Conservation (phyloP, 2,329 filamentous ascomycete species). For the Monosporascus sp. region DNA sequence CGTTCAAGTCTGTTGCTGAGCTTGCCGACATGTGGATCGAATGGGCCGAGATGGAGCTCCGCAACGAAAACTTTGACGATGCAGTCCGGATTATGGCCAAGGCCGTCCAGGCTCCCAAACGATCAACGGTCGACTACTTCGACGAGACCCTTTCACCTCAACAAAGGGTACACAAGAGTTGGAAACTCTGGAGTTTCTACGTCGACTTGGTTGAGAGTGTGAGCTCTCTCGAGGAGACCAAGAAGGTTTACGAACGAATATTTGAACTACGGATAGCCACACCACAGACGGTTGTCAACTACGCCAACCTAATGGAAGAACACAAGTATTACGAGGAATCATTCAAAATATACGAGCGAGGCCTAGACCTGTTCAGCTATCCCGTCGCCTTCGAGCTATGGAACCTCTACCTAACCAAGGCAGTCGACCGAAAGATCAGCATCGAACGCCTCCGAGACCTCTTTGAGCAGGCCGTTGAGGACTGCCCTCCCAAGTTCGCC, state of each 20-base stretch:
- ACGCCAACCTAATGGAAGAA: constrained; percentile 91
- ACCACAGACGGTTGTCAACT: constrained; percentile 97
- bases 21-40: constrained; percentile 98
- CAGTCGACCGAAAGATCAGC: constrained; percentile 89
- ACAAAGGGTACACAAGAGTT: constrained; percentile 96
- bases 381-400: constrained; percentile 97
- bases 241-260: constrained; percentile 91
- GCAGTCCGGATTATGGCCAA: constrained; percentile 96
- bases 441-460: constrained; percentile 92
- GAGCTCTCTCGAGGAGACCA: constrained; percentile 83
- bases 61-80: constrained; percentile 92
- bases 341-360: constrained; percentile 96
- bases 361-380: constrained; percentile 96
- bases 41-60: constrained; percentile 97
- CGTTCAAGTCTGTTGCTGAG: constrained; percentile 95
- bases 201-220: constrained; percentile 97
- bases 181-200: constrained; percentile 99
- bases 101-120: constrained; percentile 91
- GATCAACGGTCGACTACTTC: constrained; percentile 98
- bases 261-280: constrained; percentile 98
- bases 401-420: constrained; percentile 97
- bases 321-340: constrained; percentile 94
- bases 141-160: constrained; percentile 91
- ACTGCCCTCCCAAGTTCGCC: constrained; percentile 90
- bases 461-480: constrained; percentile 95